Conservation (phyloP, 2,329 filamentous ascomycete genomes). For the Dichotomopilus funicola region DNA sequence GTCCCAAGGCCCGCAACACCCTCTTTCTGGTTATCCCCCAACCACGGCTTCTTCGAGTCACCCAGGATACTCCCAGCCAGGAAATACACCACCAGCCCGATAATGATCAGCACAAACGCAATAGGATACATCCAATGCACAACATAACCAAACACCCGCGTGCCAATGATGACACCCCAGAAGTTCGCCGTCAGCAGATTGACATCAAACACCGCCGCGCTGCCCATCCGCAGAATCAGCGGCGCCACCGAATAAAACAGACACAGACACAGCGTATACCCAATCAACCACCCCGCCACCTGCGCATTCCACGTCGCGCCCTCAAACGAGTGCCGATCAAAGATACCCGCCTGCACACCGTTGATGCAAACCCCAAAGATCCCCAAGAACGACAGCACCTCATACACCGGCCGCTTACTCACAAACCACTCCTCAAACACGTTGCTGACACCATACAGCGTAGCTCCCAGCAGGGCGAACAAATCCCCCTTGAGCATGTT, state of each 20-base stretch:
- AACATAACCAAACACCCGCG: slow-evolving; percentile 71
- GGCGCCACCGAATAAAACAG: slow-evolving; percentile 87
- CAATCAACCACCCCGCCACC: slow-evolving; percentile 76
- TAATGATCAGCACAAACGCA: slow-evolving; percentile 85
- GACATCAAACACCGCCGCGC: slow-evolving; percentile 94
- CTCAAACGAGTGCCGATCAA: slow-evolving; percentile 71
- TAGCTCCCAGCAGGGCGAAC: slow-evolving; percentile 82
- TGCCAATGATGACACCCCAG: slow-evolving; percentile 91
- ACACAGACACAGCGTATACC: slow-evolving; percentile 76
- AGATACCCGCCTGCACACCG: slow-evolving; percentile 83
- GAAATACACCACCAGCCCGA: slow-evolving; percentile 84
- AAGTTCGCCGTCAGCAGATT: slow-evolving; percentile 90
- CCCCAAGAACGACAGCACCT: slow-evolving; percentile 86
- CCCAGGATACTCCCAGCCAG: slow-evolving; percentile 73
- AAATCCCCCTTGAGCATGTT: slow-evolving; percentile 85
- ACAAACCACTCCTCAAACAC: slow-evolving; percentile 94
- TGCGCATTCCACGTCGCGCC: slow-evolving; percentile 57
- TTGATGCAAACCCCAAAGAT: slow-evolving; percentile 88
- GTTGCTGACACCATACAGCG: slow-evolving; percentile 85
- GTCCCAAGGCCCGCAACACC: slow-evolving; percentile 78
- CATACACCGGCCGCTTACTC: slow-evolving; percentile 77
- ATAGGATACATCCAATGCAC: slow-evolving; percentile 93
- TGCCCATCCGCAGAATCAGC: slow-evolving; percentile 80
- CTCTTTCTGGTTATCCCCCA: slow-evolving; percentile 77
- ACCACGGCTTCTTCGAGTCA: slow-evolving; percentile 91